Conservation (phyloP, 2,329 filamentous ascomycete genomes). For the Ceratocystis harringtonii region DNA sequence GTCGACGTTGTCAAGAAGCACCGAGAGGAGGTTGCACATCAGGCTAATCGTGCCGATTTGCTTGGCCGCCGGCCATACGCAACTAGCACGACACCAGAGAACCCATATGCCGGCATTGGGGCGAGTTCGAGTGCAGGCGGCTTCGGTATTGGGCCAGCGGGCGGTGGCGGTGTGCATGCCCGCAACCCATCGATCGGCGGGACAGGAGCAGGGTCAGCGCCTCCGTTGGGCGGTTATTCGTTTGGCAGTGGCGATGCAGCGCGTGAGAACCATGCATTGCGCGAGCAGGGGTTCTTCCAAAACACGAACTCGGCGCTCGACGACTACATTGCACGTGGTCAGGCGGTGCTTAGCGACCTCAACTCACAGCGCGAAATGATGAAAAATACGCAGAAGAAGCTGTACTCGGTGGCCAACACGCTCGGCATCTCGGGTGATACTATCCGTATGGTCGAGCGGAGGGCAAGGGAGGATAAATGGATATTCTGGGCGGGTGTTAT, state of each 20-base stretch:
- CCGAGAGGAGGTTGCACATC: constrained; percentile 57
- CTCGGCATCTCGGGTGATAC: constrained; percentile 88
- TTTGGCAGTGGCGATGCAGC: constrained; percentile 46
- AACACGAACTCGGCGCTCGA: constrained; percentile 75
- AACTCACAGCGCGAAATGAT: constrained; percentile 85
- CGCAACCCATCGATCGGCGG: neutral
- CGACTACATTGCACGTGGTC: constrained; percentile 81
- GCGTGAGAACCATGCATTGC: constrained; percentile 67
- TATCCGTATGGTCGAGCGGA: constrained; percentile 86
- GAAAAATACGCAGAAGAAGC: constrained; percentile 78
- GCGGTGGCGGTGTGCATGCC: constrained; percentile 4
- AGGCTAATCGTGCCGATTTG: constrained; percentile 59
- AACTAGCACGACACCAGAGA: constrained; percentile 66
- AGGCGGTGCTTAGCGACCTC: constrained; percentile 78
- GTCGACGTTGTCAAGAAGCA: constrained; percentile 64
- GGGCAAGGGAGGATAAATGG: constrained; percentile 93
- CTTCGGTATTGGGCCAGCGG: neutral
- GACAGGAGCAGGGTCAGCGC: neutral
- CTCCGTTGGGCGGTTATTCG: constrained; percentile 19
- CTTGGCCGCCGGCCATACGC: constrained; percentile 68
- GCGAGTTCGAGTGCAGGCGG: constrained; percentile 19
- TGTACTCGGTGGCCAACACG: constrained; percentile 90
- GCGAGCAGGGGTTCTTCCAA: constrained; percentile 77
- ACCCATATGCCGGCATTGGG: constrained; percentile 59
- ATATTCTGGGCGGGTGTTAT: constrained; percentile 83